phyloP scores from a whole-genome alignment of 768 basidiomycete genomes.

The Tulasnella sp. region DNA sequence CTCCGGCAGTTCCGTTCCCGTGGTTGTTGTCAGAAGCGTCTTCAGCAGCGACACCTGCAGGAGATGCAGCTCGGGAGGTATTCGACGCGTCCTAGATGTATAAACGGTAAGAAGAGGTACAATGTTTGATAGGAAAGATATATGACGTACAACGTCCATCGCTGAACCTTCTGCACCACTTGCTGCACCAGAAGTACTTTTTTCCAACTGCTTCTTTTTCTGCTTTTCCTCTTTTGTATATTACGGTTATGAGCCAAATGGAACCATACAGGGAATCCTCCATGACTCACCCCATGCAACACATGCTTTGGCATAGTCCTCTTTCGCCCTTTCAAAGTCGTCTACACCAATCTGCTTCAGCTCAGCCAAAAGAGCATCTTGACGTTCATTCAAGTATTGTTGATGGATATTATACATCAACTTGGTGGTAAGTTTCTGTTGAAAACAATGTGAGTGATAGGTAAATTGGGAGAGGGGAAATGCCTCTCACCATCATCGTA shows the following conservation, averaged over 20 bases:
- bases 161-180: not conserved
- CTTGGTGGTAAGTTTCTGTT: slow-evolving; percentile 82
- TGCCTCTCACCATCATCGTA: slow-evolving; percentile 62
- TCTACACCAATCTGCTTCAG: slow-evolving; percentile 48
- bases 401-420: slow-evolving; percentile 70
- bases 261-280: not conserved
- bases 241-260: not conserved
- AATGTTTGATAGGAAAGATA: too few species aligned
- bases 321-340: slow-evolving; percentile 53
- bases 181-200: slow-evolving; percentile 22
- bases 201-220: slow-evolving; percentile 27
- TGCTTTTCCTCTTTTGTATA: slow-evolving; percentile 45
- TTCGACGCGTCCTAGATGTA: not conserved
- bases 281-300: slow-evolving; percentile 47
- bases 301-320: slow-evolving; percentile 62
- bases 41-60: slow-evolving; percentile 14
- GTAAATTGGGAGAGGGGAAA: not conserved
- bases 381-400: slow-evolving; percentile 48
- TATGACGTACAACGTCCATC: slow-evolving; percentile 3
- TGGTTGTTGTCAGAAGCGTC: not conserved
- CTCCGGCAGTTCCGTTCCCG: slow-evolving; percentile 10
- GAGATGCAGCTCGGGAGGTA: slow-evolving; percentile 18
- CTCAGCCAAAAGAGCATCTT: slow-evolving; percentile 53
- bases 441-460: not conserved
- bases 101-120: not conserved